Evolutionary conservation across 257 asterid genomes (phyloP).

Genomic region (Craterostigma plantagineum): DNA sequence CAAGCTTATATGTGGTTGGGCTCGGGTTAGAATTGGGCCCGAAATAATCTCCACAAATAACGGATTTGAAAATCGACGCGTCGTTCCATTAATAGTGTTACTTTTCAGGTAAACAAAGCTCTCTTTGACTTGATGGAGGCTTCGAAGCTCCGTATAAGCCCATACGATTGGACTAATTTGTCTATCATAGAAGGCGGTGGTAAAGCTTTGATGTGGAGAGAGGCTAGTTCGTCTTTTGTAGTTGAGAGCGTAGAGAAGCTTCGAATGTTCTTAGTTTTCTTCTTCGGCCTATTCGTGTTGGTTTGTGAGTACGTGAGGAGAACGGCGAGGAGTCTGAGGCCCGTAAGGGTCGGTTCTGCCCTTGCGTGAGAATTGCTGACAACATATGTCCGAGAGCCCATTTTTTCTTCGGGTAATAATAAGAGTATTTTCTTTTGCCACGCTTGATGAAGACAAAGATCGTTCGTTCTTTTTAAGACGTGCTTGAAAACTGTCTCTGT

Average conservation of each 20-base stretch:
- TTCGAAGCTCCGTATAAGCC: conserved; percentile 24
- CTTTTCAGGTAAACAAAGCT: conserved; percentile 66
- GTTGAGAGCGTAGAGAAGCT: conserved; percentile 34
- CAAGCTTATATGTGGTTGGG: too few species aligned
- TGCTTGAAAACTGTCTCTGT: too few species aligned
- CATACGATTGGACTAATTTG: conserved; percentile 73
- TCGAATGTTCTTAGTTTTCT: conserved; percentile 24
- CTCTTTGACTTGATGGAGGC: conserved; percentile 64
- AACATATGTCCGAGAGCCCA: too few species aligned
- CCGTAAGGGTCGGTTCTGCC: conserved; percentile 46
- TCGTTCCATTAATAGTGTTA: conserved; percentile 7
- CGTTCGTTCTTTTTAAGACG: too few species aligned
- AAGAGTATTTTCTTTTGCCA: too few species aligned
- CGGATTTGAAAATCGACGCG: too few species aligned
- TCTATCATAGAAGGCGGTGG: conserved; percentile 46
- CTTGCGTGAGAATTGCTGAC: too few species aligned
- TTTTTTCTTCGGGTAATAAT: too few species aligned
- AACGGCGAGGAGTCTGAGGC: conserved; percentile 37
- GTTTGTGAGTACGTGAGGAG: conserved; percentile 34
- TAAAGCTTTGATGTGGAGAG: conserved; percentile 19
- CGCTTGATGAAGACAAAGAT: too few species aligned
- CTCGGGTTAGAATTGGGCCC: too few species aligned
- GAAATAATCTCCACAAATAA: too few species aligned
- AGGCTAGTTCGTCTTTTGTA: conserved; percentile 25
- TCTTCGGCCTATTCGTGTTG: conserved; percentile 39